phyloP scores from a whole-genome alignment of 108 stramenopile genomes.

The Skeletonema costatum region DNA sequence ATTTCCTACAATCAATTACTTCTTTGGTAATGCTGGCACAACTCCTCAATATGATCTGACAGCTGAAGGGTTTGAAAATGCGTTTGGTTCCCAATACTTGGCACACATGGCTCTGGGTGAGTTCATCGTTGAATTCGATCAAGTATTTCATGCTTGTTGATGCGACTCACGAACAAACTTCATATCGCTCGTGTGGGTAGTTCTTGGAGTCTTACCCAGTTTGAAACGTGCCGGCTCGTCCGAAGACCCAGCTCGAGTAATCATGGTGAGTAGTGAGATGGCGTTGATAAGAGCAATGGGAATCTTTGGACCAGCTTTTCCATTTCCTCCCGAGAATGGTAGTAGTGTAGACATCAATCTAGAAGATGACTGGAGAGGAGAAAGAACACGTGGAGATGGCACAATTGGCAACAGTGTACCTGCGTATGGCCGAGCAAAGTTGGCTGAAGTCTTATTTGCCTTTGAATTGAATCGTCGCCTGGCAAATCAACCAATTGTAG shows the following conservation, averaged over 20 bases:
- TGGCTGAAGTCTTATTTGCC: conserved; percentile 3
- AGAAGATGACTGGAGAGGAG: too few species aligned
- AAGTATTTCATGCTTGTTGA: neutral
- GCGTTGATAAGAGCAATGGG: neutral
- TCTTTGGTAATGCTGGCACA: conserved; percentile 4
- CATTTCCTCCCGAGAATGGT: neutral
- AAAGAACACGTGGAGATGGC: neutral
- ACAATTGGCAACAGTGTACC: neutral
- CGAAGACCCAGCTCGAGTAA: conserved; percentile 4
- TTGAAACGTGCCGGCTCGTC: neutral
- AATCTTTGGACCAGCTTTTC: neutral
- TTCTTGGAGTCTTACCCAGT: neutral
- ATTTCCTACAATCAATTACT: neutral
- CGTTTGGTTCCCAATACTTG: neutral
- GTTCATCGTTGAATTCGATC: neutral
- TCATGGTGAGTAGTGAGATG: conserved; percentile 10
- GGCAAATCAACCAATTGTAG: neutral
- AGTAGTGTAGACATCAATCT: neutral
- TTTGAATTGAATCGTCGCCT: conserved; percentile 4
- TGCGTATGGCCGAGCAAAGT: conserved; percentile 13
- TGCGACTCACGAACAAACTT: neutral
- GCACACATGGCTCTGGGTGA: conserved; percentile 5
- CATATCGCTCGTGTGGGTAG: neutral
- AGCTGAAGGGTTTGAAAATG: conserved; percentile 9
- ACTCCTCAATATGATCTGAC: conserved; percentile 9